Evolutionary conservation across 495 filamentous ascomycete species (phyloP).

Genomic region (Talaromyces adpressus): DNA sequence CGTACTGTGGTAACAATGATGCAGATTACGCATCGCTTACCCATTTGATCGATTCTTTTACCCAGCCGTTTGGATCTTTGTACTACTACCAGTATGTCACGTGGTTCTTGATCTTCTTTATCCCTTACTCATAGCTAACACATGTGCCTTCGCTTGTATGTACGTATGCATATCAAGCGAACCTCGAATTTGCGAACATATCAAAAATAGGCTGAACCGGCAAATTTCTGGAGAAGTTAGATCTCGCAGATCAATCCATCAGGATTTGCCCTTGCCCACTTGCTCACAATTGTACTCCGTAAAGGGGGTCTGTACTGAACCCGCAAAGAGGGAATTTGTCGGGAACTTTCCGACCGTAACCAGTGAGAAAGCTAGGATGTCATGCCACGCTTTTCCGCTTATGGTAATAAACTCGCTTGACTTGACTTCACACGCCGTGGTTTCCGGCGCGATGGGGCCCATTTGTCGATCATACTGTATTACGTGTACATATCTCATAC

Average conservation of each 20-base stretch:
- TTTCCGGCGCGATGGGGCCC: not conserved
- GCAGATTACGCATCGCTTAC: not conserved
- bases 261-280: not conserved
- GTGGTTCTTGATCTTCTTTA: not conserved
- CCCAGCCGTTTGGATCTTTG: not conserved
- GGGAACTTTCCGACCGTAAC: not conserved
- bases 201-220: not conserved
- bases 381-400: not conserved
- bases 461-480: not conserved
- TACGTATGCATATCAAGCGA: not conserved
- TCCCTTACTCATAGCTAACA: not conserved
- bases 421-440: not conserved
- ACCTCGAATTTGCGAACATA: too few species aligned
- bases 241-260: not conserved
- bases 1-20: not conserved
- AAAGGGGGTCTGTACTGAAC: not conserved
- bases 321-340: not conserved
- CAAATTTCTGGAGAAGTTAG: not conserved
- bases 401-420: not conserved
- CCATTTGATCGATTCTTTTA: not conserved
- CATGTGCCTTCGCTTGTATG: not conserved
- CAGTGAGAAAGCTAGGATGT: not conserved
- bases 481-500: not conserved
- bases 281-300: not conserved
- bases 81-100: not conserved